These are phyloP conservation scores for Manihot esculenta DNA, from an alignment of 441 rosid genomes.

Conservation along the genomic window DNA sequence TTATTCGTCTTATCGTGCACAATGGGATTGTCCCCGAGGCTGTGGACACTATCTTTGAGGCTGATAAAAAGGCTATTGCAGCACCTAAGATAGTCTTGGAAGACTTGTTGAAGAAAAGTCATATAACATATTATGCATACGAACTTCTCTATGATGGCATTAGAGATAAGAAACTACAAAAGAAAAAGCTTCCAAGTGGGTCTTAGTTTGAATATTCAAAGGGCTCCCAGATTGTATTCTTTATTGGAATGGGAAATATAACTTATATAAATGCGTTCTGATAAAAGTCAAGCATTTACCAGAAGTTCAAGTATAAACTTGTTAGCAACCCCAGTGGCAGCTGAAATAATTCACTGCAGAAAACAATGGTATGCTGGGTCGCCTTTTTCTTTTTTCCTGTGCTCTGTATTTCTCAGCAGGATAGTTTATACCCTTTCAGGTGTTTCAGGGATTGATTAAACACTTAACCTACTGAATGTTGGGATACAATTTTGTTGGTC, in stretches of 20 bases:
- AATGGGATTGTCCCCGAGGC: conserved; percentile 74
- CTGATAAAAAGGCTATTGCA: conserved; percentile 75
- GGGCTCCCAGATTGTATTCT: background rate
- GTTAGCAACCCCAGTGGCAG: background rate
- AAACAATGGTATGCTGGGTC: background rate
- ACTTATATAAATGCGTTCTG: background rate
- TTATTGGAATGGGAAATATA: background rate
- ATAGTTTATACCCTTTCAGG: background rate
- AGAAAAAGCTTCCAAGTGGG: conserved; percentile 46
- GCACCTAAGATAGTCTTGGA: conserved; percentile 93
- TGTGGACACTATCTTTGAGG: conserved; percentile 68
- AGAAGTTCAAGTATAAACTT: background rate
- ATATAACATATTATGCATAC: conserved; percentile 79
- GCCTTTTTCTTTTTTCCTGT: background rate
- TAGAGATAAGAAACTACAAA: conserved; percentile 67
- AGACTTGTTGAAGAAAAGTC: conserved; percentile 77
- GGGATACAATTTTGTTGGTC: background rate
- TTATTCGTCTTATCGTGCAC: conserved; percentile 68
- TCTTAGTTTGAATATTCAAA: conserved; percentile 22
- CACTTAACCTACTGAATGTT: background rate
- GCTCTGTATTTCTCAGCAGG: background rate
- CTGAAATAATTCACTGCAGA: background rate
- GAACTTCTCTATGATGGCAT: conserved; percentile 88
- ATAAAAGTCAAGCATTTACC: background rate
- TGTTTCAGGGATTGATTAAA: background rate